Conservation (phyloP, 768 basidiomycete species). For the Leccinellum albellum region DNA sequence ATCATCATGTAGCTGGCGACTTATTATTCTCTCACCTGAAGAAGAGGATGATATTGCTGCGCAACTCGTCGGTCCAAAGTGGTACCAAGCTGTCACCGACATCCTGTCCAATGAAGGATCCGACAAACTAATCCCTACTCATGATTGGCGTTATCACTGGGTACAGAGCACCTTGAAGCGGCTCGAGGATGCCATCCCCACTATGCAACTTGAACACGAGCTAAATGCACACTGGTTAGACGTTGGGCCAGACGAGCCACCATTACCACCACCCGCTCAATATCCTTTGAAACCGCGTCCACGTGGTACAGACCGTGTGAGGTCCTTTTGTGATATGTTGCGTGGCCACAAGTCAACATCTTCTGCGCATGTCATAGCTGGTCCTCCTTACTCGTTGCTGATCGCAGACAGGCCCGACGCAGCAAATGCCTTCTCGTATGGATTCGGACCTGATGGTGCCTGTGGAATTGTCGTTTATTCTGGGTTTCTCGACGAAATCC, state of each 20-base stretch:
- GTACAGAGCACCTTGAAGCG: slow-evolving; percentile 72
- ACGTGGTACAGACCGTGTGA: slow-evolving; percentile 69
- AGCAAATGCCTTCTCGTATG: slow-evolving; percentile 92
- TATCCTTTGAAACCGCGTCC: slow-evolving; percentile 83
- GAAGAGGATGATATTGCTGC: slow-evolving; percentile 88
- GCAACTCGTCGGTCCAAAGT: slow-evolving; percentile 78
- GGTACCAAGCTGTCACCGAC: slow-evolving; percentile 79
- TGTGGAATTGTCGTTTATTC: slow-evolving; percentile 95
- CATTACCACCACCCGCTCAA: slow-evolving; percentile 76
- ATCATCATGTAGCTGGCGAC: slow-evolving; percentile 59
- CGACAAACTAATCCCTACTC: slow-evolving; percentile 58
- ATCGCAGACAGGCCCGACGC: slow-evolving; percentile 83
- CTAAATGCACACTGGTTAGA: slow-evolving; percentile 55
- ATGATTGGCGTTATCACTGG: slow-evolving; percentile 92
- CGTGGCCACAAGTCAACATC: slow-evolving; percentile 41
- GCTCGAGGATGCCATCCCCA: slow-evolving; percentile 72
- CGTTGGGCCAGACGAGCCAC: slow-evolving; percentile 44
- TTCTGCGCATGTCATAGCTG: slow-evolving; percentile 58
- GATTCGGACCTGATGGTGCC: slow-evolving; percentile 87
- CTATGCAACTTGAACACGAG: slow-evolving; percentile 57
- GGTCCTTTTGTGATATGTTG: slow-evolving; percentile 48
- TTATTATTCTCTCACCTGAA: slow-evolving; percentile 87
- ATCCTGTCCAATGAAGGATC: slow-evolving; percentile 67
- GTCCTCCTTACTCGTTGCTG: slow-evolving; percentile 87
- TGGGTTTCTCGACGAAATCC: slow-evolving; percentile 86